phyloP scores from a whole-genome alignment of 805 yeast genomes.

The Pichia kluyveri region DNA sequence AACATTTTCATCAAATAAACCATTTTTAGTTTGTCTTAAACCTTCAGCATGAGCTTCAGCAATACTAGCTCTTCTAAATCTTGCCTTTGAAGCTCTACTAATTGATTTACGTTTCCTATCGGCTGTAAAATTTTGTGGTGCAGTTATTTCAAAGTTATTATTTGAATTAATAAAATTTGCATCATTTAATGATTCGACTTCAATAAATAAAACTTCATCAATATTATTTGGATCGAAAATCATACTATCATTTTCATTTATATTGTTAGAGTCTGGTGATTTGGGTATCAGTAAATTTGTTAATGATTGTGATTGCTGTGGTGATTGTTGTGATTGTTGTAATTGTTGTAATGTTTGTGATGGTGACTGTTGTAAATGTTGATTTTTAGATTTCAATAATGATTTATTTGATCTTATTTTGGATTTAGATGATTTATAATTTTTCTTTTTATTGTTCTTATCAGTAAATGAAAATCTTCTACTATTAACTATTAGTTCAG shows the following conservation, averaged over 20 bases:
- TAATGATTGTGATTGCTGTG: neutral
- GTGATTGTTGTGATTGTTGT: too few species aligned
- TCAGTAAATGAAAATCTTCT: constrained; percentile 20
- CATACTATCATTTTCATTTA: neutral
- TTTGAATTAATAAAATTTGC: neutral
- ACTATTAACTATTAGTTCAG: constrained; percentile 2
- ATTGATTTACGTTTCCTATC: constrained; percentile 4
- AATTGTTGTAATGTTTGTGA: neutral
- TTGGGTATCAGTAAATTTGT: neutral
- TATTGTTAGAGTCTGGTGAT: neutral
- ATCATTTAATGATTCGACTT: constrained; percentile 4
- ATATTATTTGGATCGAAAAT: neutral
- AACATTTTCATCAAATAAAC: constrained; percentile 68
- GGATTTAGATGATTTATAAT: constrained; percentile 11
- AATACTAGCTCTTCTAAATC: constrained; percentile 55
- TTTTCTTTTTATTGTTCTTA: constrained; percentile 8
- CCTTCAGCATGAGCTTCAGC: constrained; percentile 75
- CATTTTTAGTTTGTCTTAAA: constrained; percentile 62
- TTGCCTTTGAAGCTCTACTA: constrained; percentile 15
- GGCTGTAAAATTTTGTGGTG: constrained; percentile 1
- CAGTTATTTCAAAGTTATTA: constrained; percentile 2
- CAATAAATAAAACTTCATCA: constrained; percentile 8
- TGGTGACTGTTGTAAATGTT: neutral
- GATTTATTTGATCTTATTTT: constrained; percentile 14
- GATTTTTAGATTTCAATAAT: neutral